Conservation (phyloP, 1,284 basidiomycete species). For the Ceratobasidium sp. region DNA sequence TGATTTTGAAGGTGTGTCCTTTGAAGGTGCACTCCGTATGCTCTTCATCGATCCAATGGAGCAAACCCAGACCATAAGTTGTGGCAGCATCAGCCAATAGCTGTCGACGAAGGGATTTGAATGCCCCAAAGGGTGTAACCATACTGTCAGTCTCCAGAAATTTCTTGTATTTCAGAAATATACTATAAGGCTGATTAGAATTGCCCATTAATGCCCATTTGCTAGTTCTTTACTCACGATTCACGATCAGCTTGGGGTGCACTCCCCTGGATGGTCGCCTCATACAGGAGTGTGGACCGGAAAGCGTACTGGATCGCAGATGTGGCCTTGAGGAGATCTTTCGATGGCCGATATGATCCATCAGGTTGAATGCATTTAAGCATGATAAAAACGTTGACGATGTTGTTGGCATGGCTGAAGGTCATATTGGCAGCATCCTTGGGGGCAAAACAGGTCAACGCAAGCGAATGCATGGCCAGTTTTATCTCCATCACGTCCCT, state of each 20-base stretch:
- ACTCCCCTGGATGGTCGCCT: neutral
- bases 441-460: constrained; percentile 1
- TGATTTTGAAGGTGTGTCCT: neutral
- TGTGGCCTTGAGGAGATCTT: neutral
- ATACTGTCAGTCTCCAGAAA: neutral
- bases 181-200: neutral
- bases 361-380: neutral
- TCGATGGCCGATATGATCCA: neutral
- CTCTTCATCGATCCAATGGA: neutral
- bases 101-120: neutral
- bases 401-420: neutral
- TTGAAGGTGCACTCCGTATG: neutral
- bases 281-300: neutral
- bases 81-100: neutral
- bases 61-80: neutral
- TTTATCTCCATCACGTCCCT: neutral
- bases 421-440: neutral
- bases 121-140: neutral
- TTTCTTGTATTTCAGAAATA: neutral
- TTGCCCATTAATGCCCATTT: neutral
- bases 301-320: neutral
- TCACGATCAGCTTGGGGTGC: neutral
- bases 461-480: neutral
- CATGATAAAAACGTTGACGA: neutral
- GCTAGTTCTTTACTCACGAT: neutral